Evolutionary conservation across 2,329 filamentous ascomycete species (phyloP).

Genomic region (Cercospora canescens): DNA sequence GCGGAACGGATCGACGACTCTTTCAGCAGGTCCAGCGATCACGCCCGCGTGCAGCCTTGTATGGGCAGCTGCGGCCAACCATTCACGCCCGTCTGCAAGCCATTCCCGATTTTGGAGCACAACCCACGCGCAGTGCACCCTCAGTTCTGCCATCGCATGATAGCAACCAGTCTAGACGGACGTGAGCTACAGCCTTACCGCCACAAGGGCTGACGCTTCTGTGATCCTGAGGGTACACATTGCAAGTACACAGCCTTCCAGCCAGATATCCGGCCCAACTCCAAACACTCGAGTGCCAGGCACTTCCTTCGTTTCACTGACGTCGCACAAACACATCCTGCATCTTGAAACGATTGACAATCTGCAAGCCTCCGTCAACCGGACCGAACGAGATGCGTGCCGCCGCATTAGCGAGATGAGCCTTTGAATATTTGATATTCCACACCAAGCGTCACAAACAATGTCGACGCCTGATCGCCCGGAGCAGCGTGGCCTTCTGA

Average conservation of each 20-base stretch:
- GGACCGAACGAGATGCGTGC: conserved; percentile 6
- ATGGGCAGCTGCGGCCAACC: not conserved
- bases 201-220: conserved; percentile 4
- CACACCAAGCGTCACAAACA: conserved; percentile 8
- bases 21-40: not conserved
- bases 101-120: not conserved
- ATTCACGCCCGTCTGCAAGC: not conserved
- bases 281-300: not conserved
- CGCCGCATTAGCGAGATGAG: conserved; percentile 9
- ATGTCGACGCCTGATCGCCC: conserved; percentile 18
- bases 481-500: conserved; percentile 20
- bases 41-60: not conserved
- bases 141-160: not conserved
- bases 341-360: conserved; percentile 14
- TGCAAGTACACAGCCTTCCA: not conserved
- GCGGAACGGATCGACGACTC: not conserved
- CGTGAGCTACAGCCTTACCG: conserved; percentile 9
- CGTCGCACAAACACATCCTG: not conserved
- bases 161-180: conserved; percentile 1
- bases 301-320: conserved; percentile 9
- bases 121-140: not conserved
- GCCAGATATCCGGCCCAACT: not conserved
- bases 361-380: conserved; percentile 6
- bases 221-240: not conserved
- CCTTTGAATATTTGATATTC: conserved; percentile 4